Conservation (phyloP, 2,329 filamentous ascomycete genomes). For the Colletotrichum sp. region DNA sequence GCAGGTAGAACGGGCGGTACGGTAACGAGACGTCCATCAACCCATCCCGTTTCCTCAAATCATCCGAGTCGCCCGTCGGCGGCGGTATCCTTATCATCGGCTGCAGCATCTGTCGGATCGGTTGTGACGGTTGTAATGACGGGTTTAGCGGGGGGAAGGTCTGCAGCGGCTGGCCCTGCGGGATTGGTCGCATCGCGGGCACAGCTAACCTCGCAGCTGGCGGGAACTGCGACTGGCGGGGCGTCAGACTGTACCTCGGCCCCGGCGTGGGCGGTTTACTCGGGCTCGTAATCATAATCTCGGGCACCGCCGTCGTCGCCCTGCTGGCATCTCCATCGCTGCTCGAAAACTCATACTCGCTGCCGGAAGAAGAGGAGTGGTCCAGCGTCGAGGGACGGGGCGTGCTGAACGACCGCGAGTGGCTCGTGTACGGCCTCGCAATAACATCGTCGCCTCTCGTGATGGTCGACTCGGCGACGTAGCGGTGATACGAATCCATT, state of each 20-base stretch:
- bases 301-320: neutral
- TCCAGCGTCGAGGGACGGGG: slow-evolving; percentile 1
- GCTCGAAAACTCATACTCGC: neutral
- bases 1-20: slow-evolving; percentile 41
- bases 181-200: neutral
- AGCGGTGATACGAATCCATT: slow-evolving; percentile 23
- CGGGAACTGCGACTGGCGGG: neutral
- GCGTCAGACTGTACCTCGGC: slow-evolving; percentile 4
- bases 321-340: neutral
- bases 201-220: neutral
- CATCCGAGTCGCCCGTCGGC: neutral
- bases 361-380: neutral
- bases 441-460: neutral
- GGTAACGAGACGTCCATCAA: slow-evolving; percentile 32
- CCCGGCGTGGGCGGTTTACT: neutral
- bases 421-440: slow-evolving; percentile 15
- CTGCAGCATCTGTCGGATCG: neutral
- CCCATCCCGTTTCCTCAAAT: slow-evolving; percentile 10
- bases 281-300: slow-evolving; percentile 10
- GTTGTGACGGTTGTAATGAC: neutral
- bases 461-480: slow-evolving; percentile 15
- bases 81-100: neutral
- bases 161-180: neutral
- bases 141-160: neutral
- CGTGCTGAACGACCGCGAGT: slow-evolving; percentile 19